Base-by-base conservation (phyloP, 192 early-diverging fungal species). In the Phycomyces blakesleeanus region DNA sequence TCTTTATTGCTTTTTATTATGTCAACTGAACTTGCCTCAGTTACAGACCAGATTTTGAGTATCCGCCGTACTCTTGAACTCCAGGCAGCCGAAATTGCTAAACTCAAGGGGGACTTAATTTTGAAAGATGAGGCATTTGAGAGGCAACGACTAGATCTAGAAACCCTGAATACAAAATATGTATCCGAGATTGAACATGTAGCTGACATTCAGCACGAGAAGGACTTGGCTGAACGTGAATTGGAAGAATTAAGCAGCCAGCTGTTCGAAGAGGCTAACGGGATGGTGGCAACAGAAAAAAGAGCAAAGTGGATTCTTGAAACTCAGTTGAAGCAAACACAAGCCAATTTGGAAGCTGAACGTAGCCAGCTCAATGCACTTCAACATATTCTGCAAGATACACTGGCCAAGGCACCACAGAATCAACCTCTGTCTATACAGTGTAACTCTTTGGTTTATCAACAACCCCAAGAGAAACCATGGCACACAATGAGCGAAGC, bases 241-340 rank as follows among this genome's bases (percentile, higher is more conserved):
- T 78, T 98, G 7, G 96, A 96, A 64, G 93, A 96, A 41, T 78
- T 98, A 24, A 93, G 89, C 20, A 76, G 83, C 22, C 83, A 83
- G 41, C 73, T 98, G 20, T 94, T 98, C 71, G 91, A 94, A 61
- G 90, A 96, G 67, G 96, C 96, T 1, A 95, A 96, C 57, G 82
- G 73, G 5, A 86, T 96, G 86, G 94, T 96, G 5, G 89, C 90
- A 0, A 70, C 74, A 5, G 92, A 94, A 64, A 87, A 85, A 10
- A 70, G 84, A 24, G 73, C 78, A 55, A 62, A 72, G 54, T 71
- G 75, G 41, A 72, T 81, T 22, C 77, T 74, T 24, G 80, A 85
- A 63, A 63, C 79, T 18, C 77, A 86, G 59, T 63, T 93, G 20
- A 68, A 72, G 24, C 84, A 89, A 53, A 85, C 86, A 16, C 68